Evolutionary conservation across 306 rosid species (phyloP), one percentile per base, ranked within the genome.

Genomic region (Ormosia semicastrata): DNA sequence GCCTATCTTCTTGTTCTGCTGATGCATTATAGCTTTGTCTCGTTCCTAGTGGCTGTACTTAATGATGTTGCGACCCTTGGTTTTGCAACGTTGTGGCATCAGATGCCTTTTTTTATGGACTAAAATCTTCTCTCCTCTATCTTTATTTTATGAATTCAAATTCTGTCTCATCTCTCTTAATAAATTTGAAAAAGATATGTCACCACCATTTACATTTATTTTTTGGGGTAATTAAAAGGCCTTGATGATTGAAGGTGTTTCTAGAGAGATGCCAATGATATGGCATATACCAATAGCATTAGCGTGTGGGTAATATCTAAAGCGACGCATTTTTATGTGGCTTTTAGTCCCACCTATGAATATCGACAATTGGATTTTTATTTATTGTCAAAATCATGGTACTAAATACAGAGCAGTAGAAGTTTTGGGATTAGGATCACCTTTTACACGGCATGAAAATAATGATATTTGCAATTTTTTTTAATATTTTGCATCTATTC

Each of bases 181-280:
- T 59, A 70, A 75, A 2, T 64, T 65, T 50, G 66, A 66, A 77
- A 76, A 77, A 7, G 74, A 77, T 66, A 39, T 36, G 14, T 3
- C 37, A 36, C 9, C 24, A 36, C 65, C 36, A 4, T 65, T 34
- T 44, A 46, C 4, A 1, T 32, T 4, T 37, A 8, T 73, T 58
- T 5, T 3, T 24, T 57, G 0, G 67, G 46, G 47, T 39, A 39
- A 57, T 24, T 18, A 39, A 6, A 52, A 5, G 57, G 58, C 43
- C 69, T 59, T 14, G 30, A 29, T 7, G 30, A 13, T 58, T 24
- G 68, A 32, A 58, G 60, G n/a, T 17, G 13, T 52, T 66, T 37
- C 65, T 40, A 13, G 7, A 37, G 66, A 18, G 15, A 52, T 37
- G 32, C 33, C 41, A 1, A 7, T 50, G 39, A 36, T 58, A 47